Evolutionary conservation across 2,329 filamentous ascomycete species (phyloP).

Genomic region (Lecanoromycetidae sp.): DNA sequence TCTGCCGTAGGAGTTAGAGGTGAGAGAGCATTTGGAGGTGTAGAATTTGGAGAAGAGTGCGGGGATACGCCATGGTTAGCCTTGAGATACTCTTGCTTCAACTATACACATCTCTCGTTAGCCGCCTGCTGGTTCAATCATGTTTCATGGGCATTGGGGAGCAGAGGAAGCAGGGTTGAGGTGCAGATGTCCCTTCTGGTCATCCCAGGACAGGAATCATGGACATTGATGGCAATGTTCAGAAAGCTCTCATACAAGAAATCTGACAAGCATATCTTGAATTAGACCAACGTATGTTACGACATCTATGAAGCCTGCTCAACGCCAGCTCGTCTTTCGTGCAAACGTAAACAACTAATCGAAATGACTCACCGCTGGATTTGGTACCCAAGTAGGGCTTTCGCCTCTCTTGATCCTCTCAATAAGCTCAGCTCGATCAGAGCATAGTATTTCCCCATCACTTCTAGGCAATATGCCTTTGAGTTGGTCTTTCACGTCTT

Average conservation of each 20-base stretch:
- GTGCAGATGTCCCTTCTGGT: too few species aligned
- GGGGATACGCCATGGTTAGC: constrained; percentile 19
- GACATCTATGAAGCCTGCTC: too few species aligned
- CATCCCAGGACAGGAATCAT: too few species aligned
- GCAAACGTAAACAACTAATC: neutral
- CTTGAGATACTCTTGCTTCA: constrained; percentile 17
- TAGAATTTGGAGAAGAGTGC: constrained; percentile 19
- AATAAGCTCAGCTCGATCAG: constrained; percentile 66
- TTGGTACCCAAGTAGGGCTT: constrained; percentile 61
- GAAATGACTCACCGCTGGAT: constrained; percentile 41
- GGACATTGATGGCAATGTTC: too few species aligned
- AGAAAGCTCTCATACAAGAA: too few species aligned
- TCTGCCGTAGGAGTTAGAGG: constrained; percentile 28
- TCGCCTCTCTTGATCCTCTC: constrained; percentile 69
- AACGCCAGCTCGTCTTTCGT: neutral
- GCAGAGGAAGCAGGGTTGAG: too few species aligned
- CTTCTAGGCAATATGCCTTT: neutral
- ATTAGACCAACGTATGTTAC: too few species aligned
- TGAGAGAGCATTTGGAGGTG: constrained; percentile 15
- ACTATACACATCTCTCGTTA: constrained; percentile 1
- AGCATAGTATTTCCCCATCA: constrained; percentile 12
- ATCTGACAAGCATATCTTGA: too few species aligned
- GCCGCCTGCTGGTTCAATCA: neutral
- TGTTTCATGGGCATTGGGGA: neutral
- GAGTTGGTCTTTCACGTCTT: neutral